Percentiles rank a stretch among this genome's conserved stretches.
Conservation (phyloP, 805 yeast species). For the Pichia nakasei region DNA sequence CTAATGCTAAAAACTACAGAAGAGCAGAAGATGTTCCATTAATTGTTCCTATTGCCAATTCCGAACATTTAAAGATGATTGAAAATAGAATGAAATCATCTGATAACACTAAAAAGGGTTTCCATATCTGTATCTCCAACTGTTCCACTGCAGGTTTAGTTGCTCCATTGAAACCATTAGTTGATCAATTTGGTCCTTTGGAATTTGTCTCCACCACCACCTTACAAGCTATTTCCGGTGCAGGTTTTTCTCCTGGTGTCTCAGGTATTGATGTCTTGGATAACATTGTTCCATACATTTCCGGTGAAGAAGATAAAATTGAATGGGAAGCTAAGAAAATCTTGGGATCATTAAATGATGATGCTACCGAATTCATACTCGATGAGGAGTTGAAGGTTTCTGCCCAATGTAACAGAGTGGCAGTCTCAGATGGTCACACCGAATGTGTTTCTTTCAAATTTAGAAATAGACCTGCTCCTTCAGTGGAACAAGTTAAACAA, state of each 20-base stretch:
- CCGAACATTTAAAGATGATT: slow-evolving; percentile 76
- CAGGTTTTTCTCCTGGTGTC: slow-evolving; percentile 97
- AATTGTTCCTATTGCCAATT: slow-evolving; percentile 90
- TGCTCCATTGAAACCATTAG: slow-evolving; percentile 92
- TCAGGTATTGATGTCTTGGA: slow-evolving; percentile 92
- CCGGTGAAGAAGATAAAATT: slow-evolving; percentile 96
- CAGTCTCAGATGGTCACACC: slow-evolving; percentile 97
- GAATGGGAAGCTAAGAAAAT: slow-evolving; percentile 98
- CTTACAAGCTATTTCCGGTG: slow-evolving; percentile 96
- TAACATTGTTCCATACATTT: slow-evolving; percentile 87
- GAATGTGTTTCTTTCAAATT: slow-evolving; percentile 87
- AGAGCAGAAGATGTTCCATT: slow-evolving; percentile 81
- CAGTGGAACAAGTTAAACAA: slow-evolving; percentile 68
- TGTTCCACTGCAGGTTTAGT: slow-evolving; percentile 98
- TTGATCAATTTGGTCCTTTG: slow-evolving; percentile 83
- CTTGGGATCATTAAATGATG: slow-evolving; percentile 53
- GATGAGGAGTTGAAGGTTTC: slow-evolving; percentile 75
- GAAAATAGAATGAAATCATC: slow-evolving; percentile 46
- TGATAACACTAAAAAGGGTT: slow-evolving; percentile 56
- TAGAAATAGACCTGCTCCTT: slow-evolving; percentile 75
- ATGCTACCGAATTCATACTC: slow-evolving; percentile 46
- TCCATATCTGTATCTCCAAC: slow-evolving; percentile 89
- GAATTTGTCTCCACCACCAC: slow-evolving; percentile 84
- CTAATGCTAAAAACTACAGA: slow-evolving; percentile 95
- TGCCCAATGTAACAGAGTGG: slow-evolving; percentile 95